Base-by-base conservation (phyloP, 2,329 filamentous ascomycete species). In the Verticillium tricorpus region DNA sequence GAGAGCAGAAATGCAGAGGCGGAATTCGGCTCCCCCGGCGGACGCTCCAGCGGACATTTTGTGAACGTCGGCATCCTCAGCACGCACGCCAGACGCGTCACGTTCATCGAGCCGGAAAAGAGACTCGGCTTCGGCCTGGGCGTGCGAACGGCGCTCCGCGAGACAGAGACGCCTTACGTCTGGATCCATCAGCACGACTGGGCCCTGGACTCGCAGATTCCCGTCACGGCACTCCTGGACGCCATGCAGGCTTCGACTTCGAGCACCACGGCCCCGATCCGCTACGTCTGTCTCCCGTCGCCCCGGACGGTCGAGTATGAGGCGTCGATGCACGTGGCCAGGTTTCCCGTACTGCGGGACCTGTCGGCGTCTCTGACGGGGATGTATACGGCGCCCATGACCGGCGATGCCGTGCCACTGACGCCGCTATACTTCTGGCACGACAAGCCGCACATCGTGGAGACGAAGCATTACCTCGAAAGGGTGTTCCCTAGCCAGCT, bases 171-270 rank as follows among this genome's bases (percentile, higher is more conserved):
- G 1, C 79, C 80, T 0, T 83, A 83, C 56, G 81, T 84, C 17
- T 85, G 83, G 82, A 71, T 85, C 0, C 82, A 85, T 64, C 83
- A 85, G 70, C 83, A 85, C 66, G 83, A 85, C 69, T 85, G 83
- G 83, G 73, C 76, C 6, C 70, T 85, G 0, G 72, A 78, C 17
- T 70, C 75, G 1, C 71, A 78, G 56, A 73, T 85, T 3, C 82
- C 82, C 0, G 62, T 84, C 2, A 62, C 65, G 1, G 66, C 76
- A 1, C 68, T 85, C 15, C 66, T 85, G 2, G 70, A 77, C 2
- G 71, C 81, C 45, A 85, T 85, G 82, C 67, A 68, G 58, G 54
- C 54, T 32, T 32, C 54, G 25, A 34, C 25, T 12, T 25, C 12
- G 9, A 52, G 45, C 45, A 14, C n/a, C 6, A 28, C 56, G 14